These are phyloP conservation scores for Infundibulicybe gibba DNA, from an alignment of 768 basidiomycete genomes.

Conservation along the genomic window DNA sequence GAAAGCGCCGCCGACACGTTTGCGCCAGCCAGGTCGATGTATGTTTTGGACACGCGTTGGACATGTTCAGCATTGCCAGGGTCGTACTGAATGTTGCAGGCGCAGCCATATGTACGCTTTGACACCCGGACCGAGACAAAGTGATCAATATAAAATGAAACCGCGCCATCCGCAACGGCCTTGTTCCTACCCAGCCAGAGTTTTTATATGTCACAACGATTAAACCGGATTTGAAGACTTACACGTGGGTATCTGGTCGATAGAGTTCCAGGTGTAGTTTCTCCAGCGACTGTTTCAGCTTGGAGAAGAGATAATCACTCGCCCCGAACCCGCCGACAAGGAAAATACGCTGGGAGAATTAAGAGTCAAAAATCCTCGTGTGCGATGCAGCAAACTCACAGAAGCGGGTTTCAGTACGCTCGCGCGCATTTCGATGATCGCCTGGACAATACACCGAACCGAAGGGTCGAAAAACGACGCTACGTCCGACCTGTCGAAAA, in stretches of 20 bases:
- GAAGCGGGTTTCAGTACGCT: constrained; percentile 3
- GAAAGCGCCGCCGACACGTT: too few relatives aligned
- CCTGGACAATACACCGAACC: constrained; percentile 10
- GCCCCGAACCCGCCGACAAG: constrained; percentile 60
- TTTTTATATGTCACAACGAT: not conserved
- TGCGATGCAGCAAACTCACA: not conserved
- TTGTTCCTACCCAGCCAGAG: constrained; percentile 16
- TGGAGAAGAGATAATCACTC: constrained; percentile 48
- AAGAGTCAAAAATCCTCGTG: not conserved
- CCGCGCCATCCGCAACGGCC: constrained; percentile 26
- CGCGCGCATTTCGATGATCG: constrained; percentile 5
- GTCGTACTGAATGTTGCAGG: constrained; percentile 14
- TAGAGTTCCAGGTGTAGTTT: constrained; percentile 35
- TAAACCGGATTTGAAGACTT: constrained; percentile 12
- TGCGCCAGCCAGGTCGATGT: too few relatives aligned
- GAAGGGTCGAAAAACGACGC: constrained; percentile 17
- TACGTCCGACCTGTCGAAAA: constrained; percentile 8
- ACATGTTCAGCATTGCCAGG: constrained; percentile 14
- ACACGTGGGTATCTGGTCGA: constrained; percentile 54
- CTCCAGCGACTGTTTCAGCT: constrained; percentile 34
- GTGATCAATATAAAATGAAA: constrained; percentile 23
- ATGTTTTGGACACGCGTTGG: not conserved
- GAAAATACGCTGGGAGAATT: constrained; percentile 16
- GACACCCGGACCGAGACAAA: constrained; percentile 21
- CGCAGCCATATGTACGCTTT: constrained; percentile 18